Evolutionary conservation across 768 basidiomycete genomes (phyloP).

Genomic region (Mycena capillaripes): DNA sequence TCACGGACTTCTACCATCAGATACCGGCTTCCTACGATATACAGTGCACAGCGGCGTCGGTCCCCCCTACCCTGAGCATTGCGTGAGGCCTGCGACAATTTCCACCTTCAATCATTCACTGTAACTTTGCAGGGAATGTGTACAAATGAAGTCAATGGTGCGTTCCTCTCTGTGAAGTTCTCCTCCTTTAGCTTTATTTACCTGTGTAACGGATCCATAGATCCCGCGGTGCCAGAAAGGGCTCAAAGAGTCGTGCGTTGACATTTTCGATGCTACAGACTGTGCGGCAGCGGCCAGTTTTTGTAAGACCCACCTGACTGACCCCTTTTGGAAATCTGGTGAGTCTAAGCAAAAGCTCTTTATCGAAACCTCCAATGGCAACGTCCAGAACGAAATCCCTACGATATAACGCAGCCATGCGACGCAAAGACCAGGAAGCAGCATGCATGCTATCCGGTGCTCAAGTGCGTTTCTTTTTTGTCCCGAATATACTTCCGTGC

Average conservation of each 20-base stretch:
- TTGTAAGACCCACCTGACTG: conserved; percentile 70
- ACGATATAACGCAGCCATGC: conserved; percentile 68
- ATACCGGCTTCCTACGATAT: conserved; percentile 59
- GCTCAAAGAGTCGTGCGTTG: conserved; percentile 70
- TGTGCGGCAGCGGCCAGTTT: conserved; percentile 79
- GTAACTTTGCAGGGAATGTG: conserved; percentile 46
- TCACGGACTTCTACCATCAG: conserved; percentile 56
- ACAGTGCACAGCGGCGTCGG: conserved; percentile 58
- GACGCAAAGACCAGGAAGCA: conserved; percentile 10
- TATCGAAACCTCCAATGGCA: background rate
- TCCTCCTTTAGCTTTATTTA: no score
- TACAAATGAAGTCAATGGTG: conserved; percentile 61
- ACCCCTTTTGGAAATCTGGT: conserved; percentile 60
- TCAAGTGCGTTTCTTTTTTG: conserved; percentile 12
- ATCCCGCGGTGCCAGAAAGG: conserved; percentile 76
- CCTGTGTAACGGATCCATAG: no score
- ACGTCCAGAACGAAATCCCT: conserved; percentile 59
- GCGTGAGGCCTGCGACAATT: conserved; percentile 40
- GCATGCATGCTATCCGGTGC: conserved; percentile 32
- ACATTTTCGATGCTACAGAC: conserved; percentile 74
- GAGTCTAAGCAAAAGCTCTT: conserved; percentile 34
- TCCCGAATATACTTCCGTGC: background rate
- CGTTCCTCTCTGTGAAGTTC: no score
- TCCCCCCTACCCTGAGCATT: conserved; percentile 54
- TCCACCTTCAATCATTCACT: conserved; percentile 1